Conservation (phyloP, 1,284 basidiomycete genomes). For the Sanghuangporus sanghuang region DNA sequence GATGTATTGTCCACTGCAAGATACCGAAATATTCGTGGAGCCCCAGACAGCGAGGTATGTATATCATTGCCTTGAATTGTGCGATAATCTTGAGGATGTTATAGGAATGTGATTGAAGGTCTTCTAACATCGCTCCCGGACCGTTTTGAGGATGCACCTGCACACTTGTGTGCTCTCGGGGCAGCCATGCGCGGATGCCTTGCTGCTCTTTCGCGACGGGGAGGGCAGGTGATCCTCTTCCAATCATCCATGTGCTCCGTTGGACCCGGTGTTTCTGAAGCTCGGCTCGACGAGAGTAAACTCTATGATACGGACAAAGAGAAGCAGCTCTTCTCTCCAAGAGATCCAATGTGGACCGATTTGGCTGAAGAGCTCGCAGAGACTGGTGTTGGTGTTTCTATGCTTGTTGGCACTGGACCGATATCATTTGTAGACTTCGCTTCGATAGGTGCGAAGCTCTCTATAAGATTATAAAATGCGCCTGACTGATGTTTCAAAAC, state of each 20-base stretch:
- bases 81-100: not conserved
- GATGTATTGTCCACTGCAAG: slow-evolving; percentile 79
- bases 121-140: slow-evolving; percentile 65
- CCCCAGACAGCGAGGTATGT: slow-evolving; percentile 65
- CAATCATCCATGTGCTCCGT: slow-evolving; percentile 73
- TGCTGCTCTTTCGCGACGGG: slow-evolving; percentile 70
- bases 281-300: slow-evolving; percentile 58
- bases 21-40: slow-evolving; percentile 73
- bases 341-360: slow-evolving; percentile 74
- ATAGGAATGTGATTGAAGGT: slow-evolving; percentile 52
- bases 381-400: slow-evolving; percentile 85
- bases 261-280: slow-evolving; percentile 68
- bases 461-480: not conserved
- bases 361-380: slow-evolving; percentile 87
- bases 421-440: slow-evolving; percentile 77
- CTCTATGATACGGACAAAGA: slow-evolving; percentile 92
- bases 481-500: not conserved
- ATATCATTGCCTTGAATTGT: not conserved
- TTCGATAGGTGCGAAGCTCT: slow-evolving; percentile 60
- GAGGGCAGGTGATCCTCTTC: slow-evolving; percentile 87
- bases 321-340: slow-evolving; percentile 71
- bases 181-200: slow-evolving; percentile 74
- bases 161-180: slow-evolving; percentile 67
- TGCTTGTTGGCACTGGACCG: slow-evolving; percentile 82
- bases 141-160: slow-evolving; percentile 52